Conservation (phyloP, 2,329 filamentous ascomycete genomes). For the Beauveria australis region DNA sequence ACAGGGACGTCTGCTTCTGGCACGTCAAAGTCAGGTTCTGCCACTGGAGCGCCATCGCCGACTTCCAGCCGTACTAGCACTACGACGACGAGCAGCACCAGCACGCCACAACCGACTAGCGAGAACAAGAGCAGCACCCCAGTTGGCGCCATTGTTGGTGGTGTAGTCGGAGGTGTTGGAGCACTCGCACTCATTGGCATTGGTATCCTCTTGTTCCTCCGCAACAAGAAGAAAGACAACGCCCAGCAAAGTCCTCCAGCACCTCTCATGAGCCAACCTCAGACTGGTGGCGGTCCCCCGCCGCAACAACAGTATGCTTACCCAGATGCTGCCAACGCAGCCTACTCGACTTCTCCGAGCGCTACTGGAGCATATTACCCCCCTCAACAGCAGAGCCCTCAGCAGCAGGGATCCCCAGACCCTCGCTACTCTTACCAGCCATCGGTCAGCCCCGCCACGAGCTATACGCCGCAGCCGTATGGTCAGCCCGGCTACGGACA, state of each 20-base stretch:
- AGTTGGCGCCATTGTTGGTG: slow-evolving; percentile 30
- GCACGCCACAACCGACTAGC: neutral
- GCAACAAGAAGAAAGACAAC: slow-evolving; percentile 19
- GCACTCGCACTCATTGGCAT: slow-evolving; percentile 23
- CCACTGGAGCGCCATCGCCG: neutral
- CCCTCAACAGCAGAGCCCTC: neutral
- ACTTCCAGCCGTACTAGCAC: neutral
- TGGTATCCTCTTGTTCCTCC: slow-evolving; percentile 24
- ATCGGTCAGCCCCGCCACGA: neutral
- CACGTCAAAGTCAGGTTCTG: neutral
- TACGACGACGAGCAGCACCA: slow-evolving; percentile 8
- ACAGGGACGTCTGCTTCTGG: slow-evolving; percentile 3
- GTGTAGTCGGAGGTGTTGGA: slow-evolving; percentile 29
- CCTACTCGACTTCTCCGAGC: neutral
- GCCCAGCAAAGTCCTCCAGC: slow-evolving; percentile 4
- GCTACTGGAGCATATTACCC: neutral
- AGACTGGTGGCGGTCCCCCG: neutral
- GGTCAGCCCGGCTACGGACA: slow-evolving; percentile 5
- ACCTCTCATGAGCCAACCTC: slow-evolving; percentile 10
- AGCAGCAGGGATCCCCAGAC: neutral
- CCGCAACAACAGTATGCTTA: slow-evolving; percentile 2
- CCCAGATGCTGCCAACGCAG: neutral
- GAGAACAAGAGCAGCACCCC: slow-evolving; percentile 15
- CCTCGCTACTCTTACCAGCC: slow-evolving; percentile 6
- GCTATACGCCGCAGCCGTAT: neutral